Conservation (phyloP, 768 basidiomycete genomes). For the Kwoniella dendrophila region DNA sequence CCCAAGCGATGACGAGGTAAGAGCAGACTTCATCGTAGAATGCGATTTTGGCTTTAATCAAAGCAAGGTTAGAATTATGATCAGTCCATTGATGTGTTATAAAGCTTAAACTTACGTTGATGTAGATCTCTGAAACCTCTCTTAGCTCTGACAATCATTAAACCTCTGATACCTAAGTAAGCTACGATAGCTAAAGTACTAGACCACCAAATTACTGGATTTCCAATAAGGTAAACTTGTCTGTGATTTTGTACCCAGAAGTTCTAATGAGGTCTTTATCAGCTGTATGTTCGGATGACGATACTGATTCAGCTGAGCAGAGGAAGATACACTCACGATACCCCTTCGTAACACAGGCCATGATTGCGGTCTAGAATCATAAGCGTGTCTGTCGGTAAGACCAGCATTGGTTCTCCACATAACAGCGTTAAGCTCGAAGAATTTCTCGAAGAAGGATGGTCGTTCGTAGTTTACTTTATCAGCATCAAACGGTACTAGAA, state of each 20-base stretch:
- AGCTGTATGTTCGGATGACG: neutral
- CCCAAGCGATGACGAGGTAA: slow-evolving; percentile 91
- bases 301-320: neutral
- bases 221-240: slow-evolving; percentile 94
- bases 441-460: slow-evolving; percentile 89
- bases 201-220: slow-evolving; percentile 90
- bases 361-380: slow-evolving; percentile 84
- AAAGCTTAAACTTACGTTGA: slow-evolving; percentile 65
- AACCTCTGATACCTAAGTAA: slow-evolving; percentile 71
- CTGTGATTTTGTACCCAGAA: slow-evolving; percentile 98
- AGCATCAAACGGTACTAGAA: slow-evolving; percentile 70
- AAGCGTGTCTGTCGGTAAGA: slow-evolving; percentile 89
- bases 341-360: slow-evolving; percentile 93
- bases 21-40: slow-evolving; percentile 90
- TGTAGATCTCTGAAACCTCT: slow-evolving; percentile 90
- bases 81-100: neutral
- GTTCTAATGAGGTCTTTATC: slow-evolving; percentile 63
- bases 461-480: slow-evolving; percentile 83
- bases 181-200: slow-evolving; percentile 70
- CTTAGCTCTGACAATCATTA: slow-evolving; percentile 84
- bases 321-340: slow-evolving; percentile 70
- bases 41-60: slow-evolving; percentile 72
- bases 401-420: slow-evolving; percentile 99
- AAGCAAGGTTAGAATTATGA: neutral
- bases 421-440: slow-evolving; percentile 84